These are phyloP conservation scores for Aurifilum marmelostoma DNA, from an alignment of 2,329 filamentous ascomycete species.

Conservation along the genomic window DNA sequence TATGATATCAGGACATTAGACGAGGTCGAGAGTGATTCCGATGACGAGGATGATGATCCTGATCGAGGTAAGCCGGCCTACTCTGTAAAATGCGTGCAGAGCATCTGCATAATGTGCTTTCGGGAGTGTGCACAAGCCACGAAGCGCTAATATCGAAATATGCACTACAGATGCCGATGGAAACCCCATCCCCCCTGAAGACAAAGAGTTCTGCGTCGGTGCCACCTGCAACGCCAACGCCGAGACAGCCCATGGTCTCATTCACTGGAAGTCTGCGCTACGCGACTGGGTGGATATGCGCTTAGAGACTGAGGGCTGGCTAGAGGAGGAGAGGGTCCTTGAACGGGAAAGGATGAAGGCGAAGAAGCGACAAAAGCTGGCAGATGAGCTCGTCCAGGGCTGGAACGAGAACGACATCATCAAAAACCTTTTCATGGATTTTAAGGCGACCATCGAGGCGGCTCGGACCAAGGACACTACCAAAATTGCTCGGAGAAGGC, in stretches of 20 bases:
- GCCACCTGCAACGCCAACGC: conserved; percentile 54
- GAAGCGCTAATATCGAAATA: conserved; percentile 32
- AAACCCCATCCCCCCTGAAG: conserved; percentile 40
- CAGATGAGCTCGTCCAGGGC: conserved; percentile 63
- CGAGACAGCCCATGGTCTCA: conserved; percentile 69
- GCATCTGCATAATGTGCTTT: not conserved
- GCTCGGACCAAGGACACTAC: conserved; percentile 53
- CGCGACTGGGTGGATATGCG: conserved; percentile 70
- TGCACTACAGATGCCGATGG: conserved; percentile 44
- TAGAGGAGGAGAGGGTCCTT: conserved; percentile 59
- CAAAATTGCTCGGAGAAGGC: conserved; percentile 21
- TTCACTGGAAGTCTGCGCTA: conserved; percentile 78
- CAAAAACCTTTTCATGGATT: conserved; percentile 64
- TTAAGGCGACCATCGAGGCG: conserved; percentile 63
- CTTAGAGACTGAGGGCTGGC: conserved; percentile 61
- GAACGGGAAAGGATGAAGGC: conserved; percentile 64
- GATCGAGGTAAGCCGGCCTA: conserved; percentile 13
- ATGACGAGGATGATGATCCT: conserved; percentile 39
- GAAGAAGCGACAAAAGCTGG: conserved; percentile 61
- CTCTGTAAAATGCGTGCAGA: not conserved
- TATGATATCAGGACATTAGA: conserved; percentile 70
- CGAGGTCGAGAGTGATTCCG: conserved; percentile 52
- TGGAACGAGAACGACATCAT: conserved; percentile 67
- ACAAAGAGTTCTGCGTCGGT: conserved; percentile 47
- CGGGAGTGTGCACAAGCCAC: not conserved